Evolutionary conservation across 345 rosid species (phyloP).

Genomic region (Streptanthus diversifolius): DNA sequence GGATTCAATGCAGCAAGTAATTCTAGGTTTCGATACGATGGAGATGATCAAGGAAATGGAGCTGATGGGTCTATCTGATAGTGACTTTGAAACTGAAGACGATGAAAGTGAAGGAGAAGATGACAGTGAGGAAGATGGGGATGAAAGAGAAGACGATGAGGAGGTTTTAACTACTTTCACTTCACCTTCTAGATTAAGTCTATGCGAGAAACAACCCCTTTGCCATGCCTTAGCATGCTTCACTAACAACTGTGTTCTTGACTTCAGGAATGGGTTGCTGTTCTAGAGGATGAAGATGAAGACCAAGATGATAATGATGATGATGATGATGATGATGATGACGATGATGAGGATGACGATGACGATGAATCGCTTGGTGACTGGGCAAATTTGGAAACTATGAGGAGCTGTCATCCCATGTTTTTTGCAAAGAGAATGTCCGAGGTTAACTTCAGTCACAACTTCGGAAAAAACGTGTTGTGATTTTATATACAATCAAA

Average conservation of each 20-base stretch:
- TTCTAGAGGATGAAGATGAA: conserved; percentile 61
- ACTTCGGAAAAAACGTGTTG: background rate
- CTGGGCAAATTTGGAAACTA: conserved; percentile 88
- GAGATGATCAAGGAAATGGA: conserved; percentile 82
- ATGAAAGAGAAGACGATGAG: conserved; percentile 45
- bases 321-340: conserved; percentile 50
- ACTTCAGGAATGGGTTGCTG: conserved; percentile 67
- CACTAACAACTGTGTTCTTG: conserved; percentile 14
- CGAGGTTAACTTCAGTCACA: conserved; percentile 35
- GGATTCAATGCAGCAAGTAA: conserved; percentile 68
- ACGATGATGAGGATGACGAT: conserved; percentile 48
- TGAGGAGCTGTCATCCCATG: conserved; percentile 94
- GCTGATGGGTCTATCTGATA: conserved; percentile 55
- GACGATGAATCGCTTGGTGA: conserved; percentile 65
- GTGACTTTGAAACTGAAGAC: conserved; percentile 67
- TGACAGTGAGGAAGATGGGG: conserved; percentile 42
- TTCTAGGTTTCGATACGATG: conserved; percentile 75
- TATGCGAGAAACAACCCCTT: background rate
- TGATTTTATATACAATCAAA: background rate
- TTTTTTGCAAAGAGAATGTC: conserved; percentile 78
- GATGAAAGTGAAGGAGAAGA: conserved; percentile 60
- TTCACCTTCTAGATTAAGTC: background rate
- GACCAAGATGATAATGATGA: conserved; percentile 51
- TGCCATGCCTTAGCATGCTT: conserved; percentile 13
- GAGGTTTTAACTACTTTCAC: conserved; percentile 40